phyloP scores from a whole-genome alignment of 805 yeast genomes.

The Sungouiozyma ichnusensis region DNA sequence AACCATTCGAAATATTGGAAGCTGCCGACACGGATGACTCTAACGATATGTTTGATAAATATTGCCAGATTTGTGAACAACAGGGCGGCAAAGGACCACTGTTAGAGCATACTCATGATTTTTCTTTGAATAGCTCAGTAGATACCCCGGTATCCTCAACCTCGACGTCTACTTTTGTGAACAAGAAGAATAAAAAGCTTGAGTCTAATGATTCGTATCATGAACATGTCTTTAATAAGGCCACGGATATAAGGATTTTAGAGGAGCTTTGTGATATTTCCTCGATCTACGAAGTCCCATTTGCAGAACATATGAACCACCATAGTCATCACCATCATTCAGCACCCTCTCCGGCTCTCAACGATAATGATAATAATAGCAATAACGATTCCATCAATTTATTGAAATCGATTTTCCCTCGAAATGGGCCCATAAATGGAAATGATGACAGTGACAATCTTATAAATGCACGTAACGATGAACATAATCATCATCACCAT shows the following conservation, averaged over 20 bases:
- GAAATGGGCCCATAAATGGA: background rate
- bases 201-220: slow-evolving; percentile 3
- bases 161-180: background rate
- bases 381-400: slow-evolving; percentile 2
- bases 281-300: slow-evolving; percentile 26
- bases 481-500: slow-evolving; percentile 31
- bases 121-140: background rate
- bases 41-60: slow-evolving; percentile 26
- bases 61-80: slow-evolving; percentile 25
- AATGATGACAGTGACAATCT: background rate
- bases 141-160: background rate
- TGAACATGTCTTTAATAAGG: slow-evolving; percentile 17
- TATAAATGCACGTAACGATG: background rate
- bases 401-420: background rate
- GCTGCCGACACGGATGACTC: slow-evolving; percentile 3
- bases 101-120: slow-evolving; percentile 2
- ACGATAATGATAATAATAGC: slow-evolving; percentile 1
- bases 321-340: slow-evolving; percentile 8
- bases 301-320: slow-evolving; percentile 25
- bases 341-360: background rate
- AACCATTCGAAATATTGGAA: background rate
- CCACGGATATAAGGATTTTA: slow-evolving; percentile 22
- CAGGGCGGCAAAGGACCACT: background rate
- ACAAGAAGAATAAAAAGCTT: background rate
- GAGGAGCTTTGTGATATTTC: slow-evolving; percentile 27